These are phyloP conservation scores for Phialocephala subalpina DNA, from an alignment of 2,329 filamentous ascomycete species.

Conservation along the genomic window DNA sequence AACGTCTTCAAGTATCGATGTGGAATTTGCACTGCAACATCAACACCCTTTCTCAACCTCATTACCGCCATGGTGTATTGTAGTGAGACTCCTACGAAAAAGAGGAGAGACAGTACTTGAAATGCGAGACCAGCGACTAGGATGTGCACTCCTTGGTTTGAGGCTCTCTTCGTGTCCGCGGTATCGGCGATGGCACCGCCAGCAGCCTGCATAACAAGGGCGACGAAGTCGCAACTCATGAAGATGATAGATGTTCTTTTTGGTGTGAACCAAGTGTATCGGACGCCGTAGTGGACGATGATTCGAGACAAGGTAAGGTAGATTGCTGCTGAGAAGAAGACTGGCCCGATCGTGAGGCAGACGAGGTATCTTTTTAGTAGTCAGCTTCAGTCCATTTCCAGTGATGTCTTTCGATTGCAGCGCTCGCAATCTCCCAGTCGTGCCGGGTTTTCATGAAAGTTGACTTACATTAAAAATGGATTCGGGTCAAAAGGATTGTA, in stretches of 20 bases:
- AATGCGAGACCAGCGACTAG: slow-evolving; percentile 49
- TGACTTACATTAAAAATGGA: slow-evolving; percentile 37
- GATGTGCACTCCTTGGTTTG: slow-evolving; percentile 37
- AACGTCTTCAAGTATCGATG: neutral
- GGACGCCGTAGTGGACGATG: slow-evolving; percentile 53
- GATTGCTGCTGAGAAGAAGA: slow-evolving; percentile 66
- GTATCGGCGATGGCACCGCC: slow-evolving; percentile 62
- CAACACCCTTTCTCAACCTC: neutral
- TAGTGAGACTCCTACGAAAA: slow-evolving; percentile 37
- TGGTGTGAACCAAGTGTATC: slow-evolving; percentile 51
- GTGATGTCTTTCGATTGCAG: neutral
- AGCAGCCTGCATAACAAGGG: slow-evolving; percentile 64
- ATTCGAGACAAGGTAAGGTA: slow-evolving; percentile 65
- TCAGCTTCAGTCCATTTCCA: slow-evolving; percentile 6
- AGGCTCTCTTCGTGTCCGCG: slow-evolving; percentile 44
- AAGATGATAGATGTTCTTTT: slow-evolving; percentile 55
- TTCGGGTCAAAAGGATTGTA: slow-evolving; percentile 30
- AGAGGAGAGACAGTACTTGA: slow-evolving; percentile 45
- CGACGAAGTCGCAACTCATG: slow-evolving; percentile 60
- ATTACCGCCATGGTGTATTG: slow-evolving; percentile 32
- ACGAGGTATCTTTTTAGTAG: slow-evolving; percentile 57
- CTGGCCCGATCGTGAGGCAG: slow-evolving; percentile 49
- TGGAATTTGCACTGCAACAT: neutral
- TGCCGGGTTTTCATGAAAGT: too few species aligned
- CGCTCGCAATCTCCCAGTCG: too few species aligned